Conservation (phyloP, 352 stramenopile genomes). For the Pilasporangium apinafurcum region DNA sequence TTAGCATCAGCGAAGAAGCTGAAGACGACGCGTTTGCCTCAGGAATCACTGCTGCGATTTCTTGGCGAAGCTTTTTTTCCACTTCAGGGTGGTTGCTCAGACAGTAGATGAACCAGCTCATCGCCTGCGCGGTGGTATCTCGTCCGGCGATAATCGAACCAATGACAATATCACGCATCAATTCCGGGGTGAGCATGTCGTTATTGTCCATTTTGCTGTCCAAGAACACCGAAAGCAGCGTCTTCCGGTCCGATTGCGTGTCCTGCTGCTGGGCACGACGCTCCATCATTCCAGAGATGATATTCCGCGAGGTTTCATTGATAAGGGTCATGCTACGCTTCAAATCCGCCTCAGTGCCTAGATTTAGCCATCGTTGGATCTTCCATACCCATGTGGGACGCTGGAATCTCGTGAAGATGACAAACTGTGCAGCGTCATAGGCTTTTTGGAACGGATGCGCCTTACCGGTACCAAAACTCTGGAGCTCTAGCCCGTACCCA, state of each 20-base stretch:
- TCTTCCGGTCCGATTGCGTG: slow-evolving; percentile 48
- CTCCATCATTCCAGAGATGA: slow-evolving; percentile 36
- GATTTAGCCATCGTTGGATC: slow-evolving; percentile 18
- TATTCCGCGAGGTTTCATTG: slow-evolving; percentile 29
- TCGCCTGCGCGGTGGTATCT: slow-evolving; percentile 55
- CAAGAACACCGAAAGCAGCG: slow-evolving; percentile 35
- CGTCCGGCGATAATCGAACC: slow-evolving; percentile 66
- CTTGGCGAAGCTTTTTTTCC: slow-evolving; percentile 33
- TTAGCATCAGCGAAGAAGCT: slow-evolving; percentile 9
- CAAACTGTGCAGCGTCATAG: slow-evolving; percentile 18
- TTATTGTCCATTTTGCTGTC: slow-evolving; percentile 4
- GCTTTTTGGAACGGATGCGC: slow-evolving; percentile 20
- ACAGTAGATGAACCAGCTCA: slow-evolving; percentile 72
- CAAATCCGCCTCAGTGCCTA: slow-evolving; percentile 26
- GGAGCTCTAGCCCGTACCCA: slow-evolving; percentile 50
- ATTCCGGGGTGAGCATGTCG: slow-evolving; percentile 18
- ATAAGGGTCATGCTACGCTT: slow-evolving; percentile 21
- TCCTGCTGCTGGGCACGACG: slow-evolving; percentile 8
- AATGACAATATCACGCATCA: slow-evolving; percentile 63
- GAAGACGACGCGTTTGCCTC: slow-evolving; percentile 21
- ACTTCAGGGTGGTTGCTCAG: slow-evolving; percentile 49
- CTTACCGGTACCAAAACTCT: slow-evolving; percentile 17
- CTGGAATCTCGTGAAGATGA: slow-evolving; percentile 23
- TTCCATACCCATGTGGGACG: slow-evolving; percentile 36
- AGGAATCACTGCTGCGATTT: slow-evolving; percentile 31